Base-by-base conservation (phyloP, 2,329 filamentous ascomycete genomes). In the Alternaria triticimaculans region DNA sequence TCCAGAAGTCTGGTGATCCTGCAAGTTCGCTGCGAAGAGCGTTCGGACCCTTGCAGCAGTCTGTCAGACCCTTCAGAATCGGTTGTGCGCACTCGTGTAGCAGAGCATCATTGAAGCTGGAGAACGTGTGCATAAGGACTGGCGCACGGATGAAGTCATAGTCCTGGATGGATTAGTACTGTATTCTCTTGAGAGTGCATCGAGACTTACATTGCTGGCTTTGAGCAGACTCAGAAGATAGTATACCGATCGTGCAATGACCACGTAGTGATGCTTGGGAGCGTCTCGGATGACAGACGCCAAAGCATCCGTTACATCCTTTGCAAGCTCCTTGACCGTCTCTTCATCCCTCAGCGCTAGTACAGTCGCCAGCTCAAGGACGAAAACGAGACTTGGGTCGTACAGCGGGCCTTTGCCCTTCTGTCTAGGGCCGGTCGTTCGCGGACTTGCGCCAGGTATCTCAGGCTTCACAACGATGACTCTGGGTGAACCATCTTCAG, bases 1-100 rank as follows among this genome's bases (percentile, higher is more conserved):
- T 91, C 96, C 96, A 99, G 80, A 99, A 98, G 76, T 99, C 96
- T 0, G 96, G 96, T 18, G 95, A 98, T 14, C 93, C 95, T 81
- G 97, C 96, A 70, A 98, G 92, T 81, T 98, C 95, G 70, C 92
- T 97, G 61, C 93, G 89, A 26, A 99, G 83, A 12, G 92, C 89
- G 25, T 90, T 89, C 1, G 93, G 89, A 63, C 91, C 88, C 55
- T 91, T 89, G 69, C 97, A 92, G 73, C 94, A 97, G 48, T 90
- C 85, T 48, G 90, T 88, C 25, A 99, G 83, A 0, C 95, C 95
- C 72, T 92, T 90, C 18, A 97, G 84, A 1, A 96, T 88, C 5
- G 93, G 87, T 30, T 89, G 84, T 0, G 94, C 91, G 15, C 92
- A 91, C 77, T 91, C 92, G 57, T 91, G 89, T 20, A 98, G 84